These are phyloP conservation scores for Nicotiana benthamiana DNA, from an alignment of 257 asterid genomes.

Conservation along the genomic window DNA sequence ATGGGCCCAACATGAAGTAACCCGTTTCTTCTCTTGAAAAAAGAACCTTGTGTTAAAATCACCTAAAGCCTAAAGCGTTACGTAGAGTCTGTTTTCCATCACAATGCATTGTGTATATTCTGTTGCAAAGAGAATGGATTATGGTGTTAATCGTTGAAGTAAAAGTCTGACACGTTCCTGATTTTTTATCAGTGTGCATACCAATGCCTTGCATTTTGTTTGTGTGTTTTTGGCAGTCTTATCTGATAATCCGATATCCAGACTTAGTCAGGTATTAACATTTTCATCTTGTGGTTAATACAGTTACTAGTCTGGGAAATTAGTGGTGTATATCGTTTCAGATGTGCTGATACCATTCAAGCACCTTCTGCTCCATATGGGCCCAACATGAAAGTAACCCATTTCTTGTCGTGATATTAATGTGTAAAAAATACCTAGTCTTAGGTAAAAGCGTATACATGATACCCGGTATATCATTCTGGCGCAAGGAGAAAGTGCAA, in stretches of 20 bases:
- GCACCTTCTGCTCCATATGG: conserved; percentile 25
- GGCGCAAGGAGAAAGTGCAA: background rate
- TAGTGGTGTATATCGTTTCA: conserved; percentile 21
- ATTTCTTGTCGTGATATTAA: background rate
- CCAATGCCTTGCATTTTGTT: background rate
- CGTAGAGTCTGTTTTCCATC: too few species aligned
- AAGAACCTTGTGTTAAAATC: too few species aligned
- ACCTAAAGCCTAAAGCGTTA: too few species aligned
- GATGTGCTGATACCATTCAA: conserved; percentile 3
- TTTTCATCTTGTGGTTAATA: conserved; percentile 1
- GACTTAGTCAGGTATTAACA: conserved; percentile 32
- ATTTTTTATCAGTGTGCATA: background rate
- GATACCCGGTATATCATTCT: background rate
- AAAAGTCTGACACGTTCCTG: background rate
- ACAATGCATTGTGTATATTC: too few species aligned
- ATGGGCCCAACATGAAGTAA: background rate
- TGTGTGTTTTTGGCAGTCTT: background rate
- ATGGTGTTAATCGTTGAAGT: too few species aligned
- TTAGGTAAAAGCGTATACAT: too few species aligned
- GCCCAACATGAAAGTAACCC: background rate
- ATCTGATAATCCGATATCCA: conserved; percentile 6
- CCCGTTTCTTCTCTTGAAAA: background rate
- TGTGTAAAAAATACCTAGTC: background rate
- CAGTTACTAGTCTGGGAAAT: conserved; percentile 26
- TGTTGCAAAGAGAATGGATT: too few species aligned